phyloP scores from a whole-genome alignment of 768 basidiomycete genomes.

The Mycena olivaceomarginata region DNA sequence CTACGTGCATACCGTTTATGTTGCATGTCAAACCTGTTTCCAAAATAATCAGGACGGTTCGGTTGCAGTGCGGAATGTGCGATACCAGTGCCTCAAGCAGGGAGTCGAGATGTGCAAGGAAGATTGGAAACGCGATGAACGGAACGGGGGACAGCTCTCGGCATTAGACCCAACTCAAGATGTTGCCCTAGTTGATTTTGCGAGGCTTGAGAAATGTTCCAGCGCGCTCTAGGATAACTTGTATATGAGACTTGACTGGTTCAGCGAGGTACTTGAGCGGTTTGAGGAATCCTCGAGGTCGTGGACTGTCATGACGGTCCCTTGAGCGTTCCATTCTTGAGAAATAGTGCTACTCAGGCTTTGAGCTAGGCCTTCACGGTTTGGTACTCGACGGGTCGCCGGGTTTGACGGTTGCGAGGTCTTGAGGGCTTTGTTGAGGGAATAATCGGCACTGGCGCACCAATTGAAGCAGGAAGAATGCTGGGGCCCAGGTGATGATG shows the following conservation, averaged over 20 bases:
- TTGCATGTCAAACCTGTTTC: no score
- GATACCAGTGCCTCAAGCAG: no score
- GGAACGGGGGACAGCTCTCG: constrained; percentile 9
- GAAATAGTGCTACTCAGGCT: background rate
- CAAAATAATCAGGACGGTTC: no score
- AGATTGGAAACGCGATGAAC: constrained; percentile 2
- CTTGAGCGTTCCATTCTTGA: constrained; percentile 1
- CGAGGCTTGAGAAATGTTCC: no score
- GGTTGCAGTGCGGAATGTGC: no score
- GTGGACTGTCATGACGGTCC: background rate
- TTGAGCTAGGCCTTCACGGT: background rate
- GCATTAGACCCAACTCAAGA: background rate
- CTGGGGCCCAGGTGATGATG: background rate
- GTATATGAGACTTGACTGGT: no score
- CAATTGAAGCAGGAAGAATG: background rate
- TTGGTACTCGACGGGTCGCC: background rate
- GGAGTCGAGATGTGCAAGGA: constrained; percentile 5
- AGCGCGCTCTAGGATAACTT: no score
- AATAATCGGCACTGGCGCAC: background rate
- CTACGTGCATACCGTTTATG: no score
- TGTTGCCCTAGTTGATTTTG: no score
- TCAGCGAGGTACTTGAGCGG: background rate
- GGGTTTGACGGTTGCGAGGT: background rate
- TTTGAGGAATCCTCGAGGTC: constrained; percentile 1
- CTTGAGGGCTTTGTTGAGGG: constrained; percentile 1